Conservation (phyloP, 306 rosid species). For the Rubus idaeus region DNA sequence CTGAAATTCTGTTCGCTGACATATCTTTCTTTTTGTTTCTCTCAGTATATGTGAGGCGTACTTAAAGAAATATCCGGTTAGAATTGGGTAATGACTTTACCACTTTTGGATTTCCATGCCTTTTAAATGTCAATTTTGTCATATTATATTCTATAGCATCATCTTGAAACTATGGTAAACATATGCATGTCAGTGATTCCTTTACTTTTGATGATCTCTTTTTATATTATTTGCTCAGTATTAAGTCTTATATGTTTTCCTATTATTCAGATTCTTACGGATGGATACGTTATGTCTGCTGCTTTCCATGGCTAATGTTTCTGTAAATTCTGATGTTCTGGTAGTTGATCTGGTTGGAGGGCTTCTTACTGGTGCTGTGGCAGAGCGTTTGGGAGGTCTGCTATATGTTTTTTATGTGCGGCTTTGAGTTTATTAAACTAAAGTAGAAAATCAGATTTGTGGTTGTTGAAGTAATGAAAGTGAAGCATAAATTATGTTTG, state of each 20-base stretch:
- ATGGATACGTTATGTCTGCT: slow-evolving; percentile 84
- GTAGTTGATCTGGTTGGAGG: slow-evolving; percentile 89
- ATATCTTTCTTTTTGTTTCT: slow-evolving; percentile 17
- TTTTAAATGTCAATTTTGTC: slow-evolving; percentile 3
- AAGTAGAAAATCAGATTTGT: not conserved
- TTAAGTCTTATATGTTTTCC: slow-evolving; percentile 18
- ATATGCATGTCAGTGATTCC: not conserved
- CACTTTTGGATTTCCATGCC: slow-evolving; percentile 13
- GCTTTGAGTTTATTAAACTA: not conserved
- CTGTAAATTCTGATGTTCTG: slow-evolving; percentile 82
- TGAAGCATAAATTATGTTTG: slow-evolving; percentile 16
- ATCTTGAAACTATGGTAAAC: not conserved
- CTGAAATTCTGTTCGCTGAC: slow-evolving; percentile 19
- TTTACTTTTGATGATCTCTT: not conserved
- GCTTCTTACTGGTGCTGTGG: slow-evolving; percentile 91
- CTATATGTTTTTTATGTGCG: slow-evolving; percentile 7
- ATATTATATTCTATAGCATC: not conserved
- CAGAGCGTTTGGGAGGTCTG: slow-evolving; percentile 92
- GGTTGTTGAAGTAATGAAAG: slow-evolving; percentile 2
- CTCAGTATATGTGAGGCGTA: slow-evolving; percentile 94
- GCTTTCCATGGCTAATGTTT: slow-evolving; percentile 81
- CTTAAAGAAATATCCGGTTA: slow-evolving; percentile 78
- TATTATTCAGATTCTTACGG: slow-evolving; percentile 70
- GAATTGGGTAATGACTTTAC: slow-evolving; percentile 61
- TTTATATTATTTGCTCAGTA: not conserved